Evolutionary conservation across 164 flowering plant genomes (phyloP).

Genomic region (Chloranthus sessilifolius): DNA sequence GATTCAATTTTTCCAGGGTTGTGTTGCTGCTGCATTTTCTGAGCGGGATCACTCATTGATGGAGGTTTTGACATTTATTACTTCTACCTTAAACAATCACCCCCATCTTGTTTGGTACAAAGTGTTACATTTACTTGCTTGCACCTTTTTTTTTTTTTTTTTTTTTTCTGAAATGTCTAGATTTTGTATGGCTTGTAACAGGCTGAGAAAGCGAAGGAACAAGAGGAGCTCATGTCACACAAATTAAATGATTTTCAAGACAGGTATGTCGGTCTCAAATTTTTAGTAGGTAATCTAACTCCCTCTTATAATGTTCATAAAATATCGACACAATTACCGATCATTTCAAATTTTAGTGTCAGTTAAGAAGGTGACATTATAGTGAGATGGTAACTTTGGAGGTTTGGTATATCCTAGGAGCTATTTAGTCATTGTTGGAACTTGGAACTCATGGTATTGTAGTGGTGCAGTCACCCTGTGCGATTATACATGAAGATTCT

Average conservation of each 20-base stretch:
- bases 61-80: conserved; percentile 52
- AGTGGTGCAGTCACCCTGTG: too few species aligned
- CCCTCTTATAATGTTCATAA: too few species aligned
- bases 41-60: conserved; percentile 82
- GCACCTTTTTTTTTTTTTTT: neutral
- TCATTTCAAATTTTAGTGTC: too few species aligned
- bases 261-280: conserved; percentile 33
- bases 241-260: conserved; percentile 39
- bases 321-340: too few species aligned
- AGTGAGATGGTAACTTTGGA: too few species aligned
- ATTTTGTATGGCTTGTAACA: conserved; percentile 30
- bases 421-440: too few species aligned
- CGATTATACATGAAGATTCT: too few species aligned
- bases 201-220: conserved; percentile 96
- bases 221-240: conserved; percentile 55
- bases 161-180: neutral
- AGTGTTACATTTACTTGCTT: conserved; percentile 1
- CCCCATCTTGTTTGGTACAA: too few species aligned
- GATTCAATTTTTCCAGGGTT: conserved; percentile 82
- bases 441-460: too few species aligned
- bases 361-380: too few species aligned
- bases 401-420: too few species aligned
- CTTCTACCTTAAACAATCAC: neutral
- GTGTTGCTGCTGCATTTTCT: conserved; percentile 93
- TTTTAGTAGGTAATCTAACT: neutral